Conservation (phyloP, 164 flowering plant genomes). For the Echeveria elegans region DNA sequence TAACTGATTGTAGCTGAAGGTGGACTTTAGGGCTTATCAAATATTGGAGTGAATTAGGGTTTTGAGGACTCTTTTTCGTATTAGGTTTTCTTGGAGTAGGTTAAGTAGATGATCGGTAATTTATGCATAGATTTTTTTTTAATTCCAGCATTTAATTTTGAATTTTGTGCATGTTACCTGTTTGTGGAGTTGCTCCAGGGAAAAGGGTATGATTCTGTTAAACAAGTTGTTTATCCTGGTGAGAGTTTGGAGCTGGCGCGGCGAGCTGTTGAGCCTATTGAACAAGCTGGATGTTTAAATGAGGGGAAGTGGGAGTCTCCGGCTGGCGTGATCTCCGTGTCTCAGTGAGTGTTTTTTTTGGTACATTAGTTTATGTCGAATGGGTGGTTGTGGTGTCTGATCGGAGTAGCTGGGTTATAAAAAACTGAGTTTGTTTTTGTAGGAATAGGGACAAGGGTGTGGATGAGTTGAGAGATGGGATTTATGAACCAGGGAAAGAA, state of each 20-base stretch:
- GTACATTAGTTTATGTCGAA: neutral
- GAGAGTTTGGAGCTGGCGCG: neutral
- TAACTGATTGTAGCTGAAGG: slow-evolving; percentile 8
- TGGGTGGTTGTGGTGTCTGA: slow-evolving; percentile 2
- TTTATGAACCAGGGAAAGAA: neutral
- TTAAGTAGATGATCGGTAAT: neutral
- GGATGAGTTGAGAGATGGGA: neutral
- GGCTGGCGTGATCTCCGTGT: slow-evolving; percentile 10
- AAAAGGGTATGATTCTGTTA: slow-evolving; percentile 15
- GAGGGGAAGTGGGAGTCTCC: slow-evolving; percentile 12
- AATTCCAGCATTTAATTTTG: neutral
- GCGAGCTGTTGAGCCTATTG: neutral
- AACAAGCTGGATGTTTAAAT: slow-evolving; percentile 8
- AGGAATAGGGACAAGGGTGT: neutral
- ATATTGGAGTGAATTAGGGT: neutral
- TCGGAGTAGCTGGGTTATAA: neutral
- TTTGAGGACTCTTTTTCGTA: neutral
- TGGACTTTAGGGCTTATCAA: neutral
- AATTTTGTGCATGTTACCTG: slow-evolving; percentile 4
- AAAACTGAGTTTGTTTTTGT: neutral
- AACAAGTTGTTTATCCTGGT: slow-evolving; percentile 5
- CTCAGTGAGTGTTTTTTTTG: slow-evolving; percentile 15
- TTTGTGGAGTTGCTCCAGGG: neutral
- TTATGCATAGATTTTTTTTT: neutral
- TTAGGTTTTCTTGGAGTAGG: neutral